phyloP scores from a whole-genome alignment of 2,329 filamentous ascomycete species.

The Domatiomyces globalis region DNA sequence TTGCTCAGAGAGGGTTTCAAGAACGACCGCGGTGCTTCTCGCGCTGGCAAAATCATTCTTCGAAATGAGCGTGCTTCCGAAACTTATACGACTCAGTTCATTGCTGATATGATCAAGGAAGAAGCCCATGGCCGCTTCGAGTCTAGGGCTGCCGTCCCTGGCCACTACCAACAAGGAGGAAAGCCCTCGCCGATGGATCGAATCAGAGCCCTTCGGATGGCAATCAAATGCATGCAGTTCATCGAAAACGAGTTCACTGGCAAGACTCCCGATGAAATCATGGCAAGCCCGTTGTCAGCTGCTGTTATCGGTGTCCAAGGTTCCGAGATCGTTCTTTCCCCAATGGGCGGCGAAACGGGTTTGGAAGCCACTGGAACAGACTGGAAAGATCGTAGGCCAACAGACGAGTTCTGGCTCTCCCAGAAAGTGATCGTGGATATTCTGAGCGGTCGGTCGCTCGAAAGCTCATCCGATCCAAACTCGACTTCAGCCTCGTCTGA shows the following conservation, averaged over 20 bases:
- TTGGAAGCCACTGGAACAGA: constrained; percentile 79
- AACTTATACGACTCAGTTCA: constrained; percentile 83
- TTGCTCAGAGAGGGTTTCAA: constrained; percentile 76
- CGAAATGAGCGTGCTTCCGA: constrained; percentile 87
- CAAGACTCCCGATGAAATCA: constrained; percentile 52
- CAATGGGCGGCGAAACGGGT: constrained; percentile 48
- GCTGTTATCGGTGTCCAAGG: constrained; percentile 87
- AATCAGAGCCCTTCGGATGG: constrained; percentile 76
- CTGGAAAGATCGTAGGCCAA: constrained; percentile 79
- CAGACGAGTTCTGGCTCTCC: constrained; percentile 68
- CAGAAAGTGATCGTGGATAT: constrained; percentile 74
- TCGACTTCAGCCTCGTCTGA: neutral
- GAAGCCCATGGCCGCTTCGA: constrained; percentile 89
- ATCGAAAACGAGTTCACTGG: constrained; percentile 59
- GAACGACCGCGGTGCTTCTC: constrained; percentile 71
- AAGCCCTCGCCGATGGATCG: constrained; percentile 93
- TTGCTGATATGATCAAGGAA: constrained; percentile 89
- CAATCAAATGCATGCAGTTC: constrained; percentile 88
- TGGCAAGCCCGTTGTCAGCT: constrained; percentile 57
- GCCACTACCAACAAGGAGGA: constrained; percentile 88
- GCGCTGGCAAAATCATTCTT: constrained; percentile 87
- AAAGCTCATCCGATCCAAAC: neutral
- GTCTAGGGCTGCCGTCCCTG: constrained; percentile 76
- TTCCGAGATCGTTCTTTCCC: constrained; percentile 72
- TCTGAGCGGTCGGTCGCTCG: constrained; percentile 53